These are phyloP conservation scores for Cytospora chrysosperma DNA, from an alignment of 2,329 filamentous ascomycete species.

Conservation along the genomic window DNA sequence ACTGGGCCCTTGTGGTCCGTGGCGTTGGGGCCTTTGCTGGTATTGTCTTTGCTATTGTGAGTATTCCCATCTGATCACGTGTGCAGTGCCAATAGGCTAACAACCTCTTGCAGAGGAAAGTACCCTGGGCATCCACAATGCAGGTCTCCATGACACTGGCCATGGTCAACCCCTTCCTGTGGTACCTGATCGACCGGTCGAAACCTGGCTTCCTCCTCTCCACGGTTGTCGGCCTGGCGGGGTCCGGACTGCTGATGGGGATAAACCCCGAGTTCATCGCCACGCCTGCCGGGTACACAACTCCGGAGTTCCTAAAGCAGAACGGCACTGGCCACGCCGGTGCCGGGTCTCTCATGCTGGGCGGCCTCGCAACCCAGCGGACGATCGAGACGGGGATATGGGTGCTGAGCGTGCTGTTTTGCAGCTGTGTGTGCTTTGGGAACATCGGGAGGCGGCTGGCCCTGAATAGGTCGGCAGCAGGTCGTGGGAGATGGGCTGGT, in stretches of 20 bases:
- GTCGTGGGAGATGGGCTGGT: conserved; percentile 48
- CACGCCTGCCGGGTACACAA: conserved; percentile 52
- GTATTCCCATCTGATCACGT: no score
- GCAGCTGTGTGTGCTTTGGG: conserved; percentile 92
- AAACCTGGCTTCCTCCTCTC: conserved; percentile 81
- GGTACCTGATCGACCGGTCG: conserved; percentile 94
- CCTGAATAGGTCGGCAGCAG: conserved; percentile 44
- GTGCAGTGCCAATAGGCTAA: background rate
- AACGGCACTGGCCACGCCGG: conserved; percentile 28
- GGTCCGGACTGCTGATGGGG: conserved; percentile 71
- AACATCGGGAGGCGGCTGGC: conserved; percentile 85
- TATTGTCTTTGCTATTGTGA: conserved; percentile 71
- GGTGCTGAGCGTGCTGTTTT: conserved; percentile 92
- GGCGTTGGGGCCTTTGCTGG: conserved; percentile 61
- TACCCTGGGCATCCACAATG: conserved; percentile 93
- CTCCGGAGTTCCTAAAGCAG: conserved; percentile 30
- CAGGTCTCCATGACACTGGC: conserved; percentile 88
- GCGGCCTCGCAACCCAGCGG: conserved; percentile 59
- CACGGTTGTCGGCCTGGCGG: conserved; percentile 67
- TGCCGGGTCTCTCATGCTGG: conserved; percentile 41
- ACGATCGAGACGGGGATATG: conserved; percentile 75
- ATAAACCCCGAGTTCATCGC: conserved; percentile 79
- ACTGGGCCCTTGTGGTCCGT: conserved; percentile 69
- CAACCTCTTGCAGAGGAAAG: conserved; percentile 61
- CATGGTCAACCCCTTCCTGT: conserved; percentile 87